A percentile compares a stretch with the other conserved stretches of the same genome.
These are phyloP conservation scores for Gracilaria domingensis DNA, from an alignment of 23 red algal genomes.

Conservation along the genomic window DNA sequence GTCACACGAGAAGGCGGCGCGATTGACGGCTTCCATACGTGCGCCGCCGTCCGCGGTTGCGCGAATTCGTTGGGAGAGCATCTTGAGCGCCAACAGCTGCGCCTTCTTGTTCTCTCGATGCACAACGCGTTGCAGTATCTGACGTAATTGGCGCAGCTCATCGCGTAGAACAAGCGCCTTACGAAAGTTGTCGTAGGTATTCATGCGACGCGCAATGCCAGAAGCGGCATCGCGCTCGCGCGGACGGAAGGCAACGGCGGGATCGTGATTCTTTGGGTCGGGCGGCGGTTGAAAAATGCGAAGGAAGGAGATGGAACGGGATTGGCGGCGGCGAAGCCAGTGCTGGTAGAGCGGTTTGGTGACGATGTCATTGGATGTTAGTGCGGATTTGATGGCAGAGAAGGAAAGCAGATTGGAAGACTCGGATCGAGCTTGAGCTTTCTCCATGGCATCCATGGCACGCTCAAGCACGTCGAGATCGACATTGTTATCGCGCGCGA, in stretches of 20 bases:
- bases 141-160: conserved; percentile 69
- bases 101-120: conserved; percentile 83
- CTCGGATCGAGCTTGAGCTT: conserved; percentile 72
- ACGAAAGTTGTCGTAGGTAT: conserved; percentile 94
- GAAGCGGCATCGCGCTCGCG: conserved; percentile 73
- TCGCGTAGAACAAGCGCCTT: conserved; percentile 71
- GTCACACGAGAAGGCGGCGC: conserved; percentile 58
- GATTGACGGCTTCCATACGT: conserved; percentile 35
- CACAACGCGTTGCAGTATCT: conserved; percentile 63
- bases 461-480: conserved; percentile 73
- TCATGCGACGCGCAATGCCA: conserved; percentile 68
- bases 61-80: conserved; percentile 46
- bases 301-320: conserved; percentile 61
- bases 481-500: conserved; percentile 33
- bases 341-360: conserved; percentile 72
- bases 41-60: conserved; percentile 19
- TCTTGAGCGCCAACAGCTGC: conserved; percentile 41
- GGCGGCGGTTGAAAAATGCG: conserved; percentile 77
- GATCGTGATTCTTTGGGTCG: conserved; percentile 73
- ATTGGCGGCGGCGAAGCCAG: conserved; percentile 65
- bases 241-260: conserved; percentile 93
- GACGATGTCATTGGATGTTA: conserved; percentile 13
- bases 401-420: conserved; percentile 32
- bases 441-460: conserved; percentile 89
- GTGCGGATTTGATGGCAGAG: conserved; percentile 22